Evolutionary conservation across 1,284 basidiomycete genomes (phyloP).

Genomic region (Amylostereum chailletii): DNA sequence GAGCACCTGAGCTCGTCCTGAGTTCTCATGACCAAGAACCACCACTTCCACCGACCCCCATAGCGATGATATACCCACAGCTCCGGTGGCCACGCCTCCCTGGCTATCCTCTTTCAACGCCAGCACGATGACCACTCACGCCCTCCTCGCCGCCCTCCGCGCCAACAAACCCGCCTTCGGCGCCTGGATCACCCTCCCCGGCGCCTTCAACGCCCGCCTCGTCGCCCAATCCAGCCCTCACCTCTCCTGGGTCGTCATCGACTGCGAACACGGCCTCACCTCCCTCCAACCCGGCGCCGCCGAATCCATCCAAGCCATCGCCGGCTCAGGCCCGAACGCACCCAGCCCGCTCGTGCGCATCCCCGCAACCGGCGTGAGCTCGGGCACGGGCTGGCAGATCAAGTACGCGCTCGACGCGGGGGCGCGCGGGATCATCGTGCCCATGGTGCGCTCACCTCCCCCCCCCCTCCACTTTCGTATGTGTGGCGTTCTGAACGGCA

Average conservation of each 20-base stretch:
- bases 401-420: slow-evolving; percentile 60
- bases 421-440: slow-evolving; percentile 52
- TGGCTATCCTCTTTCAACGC: too few relatives aligned
- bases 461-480: not conserved
- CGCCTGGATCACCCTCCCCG: slow-evolving; percentile 58
- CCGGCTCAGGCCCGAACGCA: slow-evolving; percentile 28
- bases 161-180: slow-evolving; percentile 44
- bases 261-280: slow-evolving; percentile 59
- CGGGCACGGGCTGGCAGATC: slow-evolving; percentile 56
- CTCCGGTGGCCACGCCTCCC: too few relatives aligned
- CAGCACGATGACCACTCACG: slow-evolving; percentile 15
- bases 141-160: slow-evolving; percentile 20
- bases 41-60: too few relatives aligned
- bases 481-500: not conserved
- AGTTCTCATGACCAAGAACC: too few relatives aligned
- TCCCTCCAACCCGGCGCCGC: slow-evolving; percentile 44
- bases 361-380: slow-evolving; percentile 47
- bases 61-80: too few relatives aligned
- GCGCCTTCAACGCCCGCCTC: slow-evolving; percentile 43
- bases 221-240: slow-evolving; percentile 45
- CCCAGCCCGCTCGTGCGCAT: slow-evolving; percentile 52
- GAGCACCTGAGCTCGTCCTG: too few relatives aligned
- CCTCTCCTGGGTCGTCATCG: slow-evolving; percentile 53
- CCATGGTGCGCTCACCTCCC: slow-evolving; percentile 37
- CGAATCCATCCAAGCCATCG: slow-evolving; percentile 44